phyloP scores from a whole-genome alignment of 805 yeast genomes.

The Kluyveromyces aestuarii region DNA sequence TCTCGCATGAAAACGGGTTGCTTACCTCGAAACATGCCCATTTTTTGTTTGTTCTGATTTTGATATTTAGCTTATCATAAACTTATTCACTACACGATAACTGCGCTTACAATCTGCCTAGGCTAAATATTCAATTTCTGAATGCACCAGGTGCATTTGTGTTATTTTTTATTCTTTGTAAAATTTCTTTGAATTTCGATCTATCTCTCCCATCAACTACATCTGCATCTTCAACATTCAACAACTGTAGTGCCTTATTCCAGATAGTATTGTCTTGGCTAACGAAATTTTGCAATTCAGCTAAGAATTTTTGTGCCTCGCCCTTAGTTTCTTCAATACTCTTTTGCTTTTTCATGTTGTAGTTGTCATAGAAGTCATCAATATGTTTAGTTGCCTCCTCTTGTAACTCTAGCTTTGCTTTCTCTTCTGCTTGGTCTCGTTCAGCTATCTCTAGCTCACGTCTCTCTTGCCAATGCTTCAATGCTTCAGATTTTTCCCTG shows the following conservation, averaged over 20 bases:
- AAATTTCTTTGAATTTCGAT: conserved; percentile 57
- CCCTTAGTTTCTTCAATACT: conserved; percentile 51
- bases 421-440: conserved; percentile 62
- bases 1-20: neutral
- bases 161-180: conserved; percentile 58
- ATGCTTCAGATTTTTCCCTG: conserved; percentile 46
- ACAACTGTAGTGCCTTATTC: conserved; percentile 55
- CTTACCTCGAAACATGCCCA: too few species aligned
- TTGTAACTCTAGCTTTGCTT: conserved; percentile 57
- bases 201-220: conserved; percentile 48
- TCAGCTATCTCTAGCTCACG: conserved; percentile 69
- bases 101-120: neutral
- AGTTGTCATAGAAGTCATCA: conserved; percentile 88
- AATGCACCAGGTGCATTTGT: conserved; percentile 70
- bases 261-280: conserved; percentile 70
- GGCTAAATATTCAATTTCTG: conserved; percentile 34
- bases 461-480: conserved; percentile 74
- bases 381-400: conserved; percentile 72
- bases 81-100: neutral
- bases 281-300: conserved; percentile 68
- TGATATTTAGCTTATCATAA: neutral
- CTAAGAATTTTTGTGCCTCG: conserved; percentile 64
- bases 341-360: conserved; percentile 73
- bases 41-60: neutral
- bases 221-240: conserved; percentile 37